These are phyloP conservation scores for Schizonepeta tenuifolia DNA, from an alignment of 257 asterid species.

Conservation along the genomic window DNA sequence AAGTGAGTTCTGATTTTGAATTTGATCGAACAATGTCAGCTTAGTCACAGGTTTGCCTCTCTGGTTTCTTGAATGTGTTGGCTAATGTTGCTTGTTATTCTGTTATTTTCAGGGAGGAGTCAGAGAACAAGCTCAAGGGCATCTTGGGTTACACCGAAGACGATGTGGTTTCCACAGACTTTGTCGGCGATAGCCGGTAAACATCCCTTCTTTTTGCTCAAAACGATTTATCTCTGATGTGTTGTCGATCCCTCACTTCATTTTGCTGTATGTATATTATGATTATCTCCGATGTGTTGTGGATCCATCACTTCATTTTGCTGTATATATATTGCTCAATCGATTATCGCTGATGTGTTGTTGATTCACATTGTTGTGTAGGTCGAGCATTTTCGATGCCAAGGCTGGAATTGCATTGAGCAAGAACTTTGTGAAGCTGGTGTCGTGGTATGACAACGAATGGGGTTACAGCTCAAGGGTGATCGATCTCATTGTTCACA, in stretches of 20 bases:
- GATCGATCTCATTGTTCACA: slow-evolving; percentile 68
- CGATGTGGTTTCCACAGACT: slow-evolving; percentile 62
- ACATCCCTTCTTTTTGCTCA: too few relatives aligned
- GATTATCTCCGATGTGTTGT: too few relatives aligned
- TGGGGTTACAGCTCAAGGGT: slow-evolving; percentile 81
- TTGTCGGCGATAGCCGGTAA: slow-evolving; percentile 63
- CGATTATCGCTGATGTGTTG: background rate
- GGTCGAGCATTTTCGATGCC: slow-evolving; percentile 82
- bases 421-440: slow-evolving; percentile 62
- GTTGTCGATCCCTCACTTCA: too few relatives aligned
- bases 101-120: slow-evolving; percentile 57
- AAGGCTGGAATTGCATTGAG: slow-evolving; percentile 83
- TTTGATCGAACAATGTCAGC: background rate
- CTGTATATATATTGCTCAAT: background rate
- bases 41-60: background rate
- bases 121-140: slow-evolving; percentile 59
- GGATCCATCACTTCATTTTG: too few relatives aligned
- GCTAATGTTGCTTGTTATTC: background rate
- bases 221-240: background rate
- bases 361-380: slow-evolving; percentile 22
- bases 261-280: too few relatives aligned
- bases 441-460: slow-evolving; percentile 82
- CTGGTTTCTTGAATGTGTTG: background rate
- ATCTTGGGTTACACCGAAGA: slow-evolving; percentile 66
- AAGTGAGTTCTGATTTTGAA: slow-evolving; percentile 41